phyloP scores from a whole-genome alignment of 2,329 filamentous ascomycete species.

The Ramularia collo-cygni region DNA sequence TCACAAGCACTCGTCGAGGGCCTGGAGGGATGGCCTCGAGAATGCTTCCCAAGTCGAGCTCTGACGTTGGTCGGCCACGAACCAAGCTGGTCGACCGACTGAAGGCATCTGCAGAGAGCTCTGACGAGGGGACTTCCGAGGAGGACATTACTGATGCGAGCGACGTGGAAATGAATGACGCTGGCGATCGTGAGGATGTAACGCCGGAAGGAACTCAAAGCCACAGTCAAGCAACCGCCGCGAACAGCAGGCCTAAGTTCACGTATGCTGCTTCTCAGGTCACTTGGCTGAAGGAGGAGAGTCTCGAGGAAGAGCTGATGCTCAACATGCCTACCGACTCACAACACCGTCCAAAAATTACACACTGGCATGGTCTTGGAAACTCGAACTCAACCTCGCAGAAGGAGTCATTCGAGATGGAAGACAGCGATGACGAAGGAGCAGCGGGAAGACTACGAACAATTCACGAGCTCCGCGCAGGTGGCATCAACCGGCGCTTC shows the following conservation, averaged over 20 bases:
- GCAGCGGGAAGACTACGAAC: conserved; percentile 44
- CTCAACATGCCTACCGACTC: conserved; percentile 25
- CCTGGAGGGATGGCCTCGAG: conserved; percentile 2
- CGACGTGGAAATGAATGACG: conserved; percentile 17
- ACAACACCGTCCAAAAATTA: conserved; percentile 12
- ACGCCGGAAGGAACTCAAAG: conserved; percentile 5
- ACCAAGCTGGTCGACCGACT: conserved; percentile 29
- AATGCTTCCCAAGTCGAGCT: conserved; percentile 18
- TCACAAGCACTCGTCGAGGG: conserved; percentile 12
- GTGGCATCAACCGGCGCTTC: conserved; percentile 52
- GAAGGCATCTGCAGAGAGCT: conserved; percentile 24
- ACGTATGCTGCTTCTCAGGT: conserved; percentile 53
- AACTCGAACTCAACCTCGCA: conserved; percentile 16
- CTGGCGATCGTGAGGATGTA: conserved; percentile 1
- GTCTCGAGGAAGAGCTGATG: conserved; percentile 33
- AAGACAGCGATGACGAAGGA: conserved; percentile 40
- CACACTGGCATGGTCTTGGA: conserved; percentile 7
- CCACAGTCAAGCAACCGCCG: conserved; percentile 13
- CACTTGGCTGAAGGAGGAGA: conserved; percentile 52
- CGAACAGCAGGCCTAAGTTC: conserved; percentile 36
- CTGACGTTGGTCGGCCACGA: conserved; percentile 21
- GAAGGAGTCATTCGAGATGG: conserved; percentile 28
- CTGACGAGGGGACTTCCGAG: conserved; percentile 16
- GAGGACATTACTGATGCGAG: conserved; percentile 14
- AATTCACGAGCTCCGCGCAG: conserved; percentile 55